Evolutionary conservation across 2,329 filamentous ascomycete species (phyloP).

Genomic region (Diaporthe citriasiana): DNA sequence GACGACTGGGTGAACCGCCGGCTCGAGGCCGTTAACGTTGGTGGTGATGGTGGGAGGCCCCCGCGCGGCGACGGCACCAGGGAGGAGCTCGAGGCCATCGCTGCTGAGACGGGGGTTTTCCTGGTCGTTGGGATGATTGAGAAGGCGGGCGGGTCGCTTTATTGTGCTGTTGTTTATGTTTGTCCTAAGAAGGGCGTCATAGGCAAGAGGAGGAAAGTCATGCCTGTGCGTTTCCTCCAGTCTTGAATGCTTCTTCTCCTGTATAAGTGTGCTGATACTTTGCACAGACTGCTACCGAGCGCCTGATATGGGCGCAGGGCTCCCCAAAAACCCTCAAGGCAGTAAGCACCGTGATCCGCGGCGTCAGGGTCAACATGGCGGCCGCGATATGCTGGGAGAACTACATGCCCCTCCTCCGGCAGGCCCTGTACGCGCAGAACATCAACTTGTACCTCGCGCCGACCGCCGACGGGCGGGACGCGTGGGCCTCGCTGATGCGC

Average conservation of each 20-base stretch:
- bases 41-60: constrained; percentile 55
- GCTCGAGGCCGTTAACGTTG: constrained; percentile 57
- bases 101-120: constrained; percentile 84
- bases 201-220: constrained; percentile 92
- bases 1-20: constrained; percentile 77
- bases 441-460: constrained; percentile 93
- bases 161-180: constrained; percentile 87
- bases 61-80: constrained; percentile 73
- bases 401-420: constrained; percentile 91
- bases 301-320: constrained; percentile 91
- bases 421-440: constrained; percentile 89
- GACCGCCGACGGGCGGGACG: constrained; percentile 86
- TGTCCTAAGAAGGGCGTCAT: constrained; percentile 80
- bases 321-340: constrained; percentile 83
- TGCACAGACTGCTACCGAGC: constrained; percentile 79
- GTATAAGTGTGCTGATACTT: constrained; percentile 22
- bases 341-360: constrained; percentile 83
- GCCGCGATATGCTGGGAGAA: constrained; percentile 97
- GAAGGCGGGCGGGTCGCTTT: constrained; percentile 83
- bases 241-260: constrained; percentile 3
- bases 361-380: constrained; percentile 83
- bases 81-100: constrained; percentile 83
- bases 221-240: constrained; percentile 74
- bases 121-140: constrained; percentile 86
- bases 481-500: constrained; percentile 86